phyloP scores from a whole-genome alignment of 1,284 basidiomycete genomes.

The Xerocomus alliaceus region DNA sequence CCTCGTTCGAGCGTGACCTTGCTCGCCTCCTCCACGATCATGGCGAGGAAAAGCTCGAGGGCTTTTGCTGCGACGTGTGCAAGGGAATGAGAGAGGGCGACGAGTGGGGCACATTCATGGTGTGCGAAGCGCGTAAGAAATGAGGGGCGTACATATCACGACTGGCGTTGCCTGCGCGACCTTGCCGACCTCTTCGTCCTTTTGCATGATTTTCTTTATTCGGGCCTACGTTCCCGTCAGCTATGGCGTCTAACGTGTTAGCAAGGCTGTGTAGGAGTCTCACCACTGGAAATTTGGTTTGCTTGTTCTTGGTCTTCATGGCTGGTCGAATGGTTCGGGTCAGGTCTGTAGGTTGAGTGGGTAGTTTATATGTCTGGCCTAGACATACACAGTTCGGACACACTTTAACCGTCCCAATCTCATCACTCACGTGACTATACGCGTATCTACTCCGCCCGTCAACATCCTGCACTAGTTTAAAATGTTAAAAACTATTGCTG shows the following conservation, averaged over 20 bases:
- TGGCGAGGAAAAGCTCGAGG: conserved; percentile 90
- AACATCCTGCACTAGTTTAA: not conserved
- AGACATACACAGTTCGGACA: conserved; percentile 11
- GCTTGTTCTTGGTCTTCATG: conserved; percentile 87
- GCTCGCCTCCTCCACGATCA: conserved; percentile 85
- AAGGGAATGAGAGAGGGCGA: not conserved
- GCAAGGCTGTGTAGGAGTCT: conserved; percentile 22
- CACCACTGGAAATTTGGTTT: conserved; percentile 85
- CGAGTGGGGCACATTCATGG: conserved; percentile 12
- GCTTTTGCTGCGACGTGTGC: conserved; percentile 80
- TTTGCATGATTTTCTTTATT: conserved; percentile 99
- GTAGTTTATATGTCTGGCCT: conserved; percentile 3
- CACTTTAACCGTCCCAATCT: conserved; percentile 16
- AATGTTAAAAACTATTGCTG: too few relatives aligned
- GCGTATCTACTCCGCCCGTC: too few relatives aligned
- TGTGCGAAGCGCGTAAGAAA: conserved; percentile 22
- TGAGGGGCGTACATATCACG: conserved; percentile 84
- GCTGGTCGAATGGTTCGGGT: not conserved
- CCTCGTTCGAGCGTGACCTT: conserved; percentile 84
- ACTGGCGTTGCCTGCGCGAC: conserved; percentile 97
- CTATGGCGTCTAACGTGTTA: not conserved
- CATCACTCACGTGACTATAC: conserved; percentile 33
- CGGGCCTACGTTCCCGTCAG: conserved; percentile 67
- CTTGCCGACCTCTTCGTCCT: conserved; percentile 99
- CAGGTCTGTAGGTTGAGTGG: not conserved